Percentiles rank a stretch among this genome's conserved stretches.
phyloP scores from a whole-genome alignment of 768 basidiomycete genomes.

The Mycena venus region DNA sequence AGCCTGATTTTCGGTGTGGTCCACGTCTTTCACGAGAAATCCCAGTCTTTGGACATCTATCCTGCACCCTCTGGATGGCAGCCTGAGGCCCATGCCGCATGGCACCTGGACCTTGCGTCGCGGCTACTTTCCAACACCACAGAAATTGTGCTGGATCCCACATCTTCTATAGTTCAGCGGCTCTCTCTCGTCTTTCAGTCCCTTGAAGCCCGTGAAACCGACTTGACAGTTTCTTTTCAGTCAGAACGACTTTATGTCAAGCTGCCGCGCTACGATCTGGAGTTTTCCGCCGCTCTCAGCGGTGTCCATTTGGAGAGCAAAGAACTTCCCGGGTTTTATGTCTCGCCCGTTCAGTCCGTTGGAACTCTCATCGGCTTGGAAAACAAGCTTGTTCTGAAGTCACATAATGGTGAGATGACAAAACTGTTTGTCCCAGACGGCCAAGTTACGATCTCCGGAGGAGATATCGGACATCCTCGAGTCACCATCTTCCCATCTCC shows the following conservation, averaged over 20 bases:
- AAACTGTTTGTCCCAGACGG: constrained; percentile 58
- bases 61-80: constrained; percentile 3
- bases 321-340: constrained; percentile 56
- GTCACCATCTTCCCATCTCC: constrained; percentile 38
- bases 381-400: constrained; percentile 55
- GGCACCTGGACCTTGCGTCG: not conserved
- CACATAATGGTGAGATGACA: constrained; percentile 28
- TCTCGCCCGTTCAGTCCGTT: constrained; percentile 56
- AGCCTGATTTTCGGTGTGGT: not conserved
- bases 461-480: constrained; percentile 35
- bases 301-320: constrained; percentile 51
- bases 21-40: constrained; percentile 15
- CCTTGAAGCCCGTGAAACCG: not conserved
- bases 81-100: not conserved
- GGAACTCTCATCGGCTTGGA: constrained; percentile 61
- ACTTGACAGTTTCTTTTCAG: not conserved
- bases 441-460: constrained; percentile 33
- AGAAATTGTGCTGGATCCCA: constrained; percentile 1
- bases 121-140: not conserved
- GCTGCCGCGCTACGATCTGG: constrained; percentile 57
- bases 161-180: not conserved
- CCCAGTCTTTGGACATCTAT: not conserved
- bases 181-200: constrained; percentile 3
- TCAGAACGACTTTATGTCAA: constrained; percentile 39
- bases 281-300: constrained; percentile 51